phyloP scores from a whole-genome alignment of 2,329 filamentous ascomycete genomes.

The Stagonosporopsis vannaccii region DNA sequence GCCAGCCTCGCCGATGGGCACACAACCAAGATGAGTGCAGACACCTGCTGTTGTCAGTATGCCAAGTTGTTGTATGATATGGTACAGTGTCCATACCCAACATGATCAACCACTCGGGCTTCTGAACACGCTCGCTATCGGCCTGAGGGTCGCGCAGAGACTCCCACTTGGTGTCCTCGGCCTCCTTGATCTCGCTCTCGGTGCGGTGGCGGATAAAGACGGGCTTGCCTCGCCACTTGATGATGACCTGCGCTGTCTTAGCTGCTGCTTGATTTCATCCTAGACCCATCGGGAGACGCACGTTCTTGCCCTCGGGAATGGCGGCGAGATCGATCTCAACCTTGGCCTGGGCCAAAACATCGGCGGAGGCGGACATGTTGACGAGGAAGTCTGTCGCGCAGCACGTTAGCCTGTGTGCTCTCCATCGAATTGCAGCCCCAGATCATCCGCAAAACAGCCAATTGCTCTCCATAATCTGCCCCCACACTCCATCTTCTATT shows the following conservation, averaged over 20 bases:
- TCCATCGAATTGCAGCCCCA: slow-evolving; percentile 35
- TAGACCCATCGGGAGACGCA: slow-evolving; percentile 57
- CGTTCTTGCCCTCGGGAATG: slow-evolving; percentile 99
- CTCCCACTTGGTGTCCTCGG: slow-evolving; percentile 84
- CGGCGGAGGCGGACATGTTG: slow-evolving; percentile 99
- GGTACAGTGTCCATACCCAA: slow-evolving; percentile 68
- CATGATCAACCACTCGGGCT: slow-evolving; percentile 99
- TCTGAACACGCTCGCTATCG: slow-evolving; percentile 93
- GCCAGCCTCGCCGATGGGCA: slow-evolving; percentile 97
- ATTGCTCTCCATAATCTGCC: slow-evolving; percentile 31
- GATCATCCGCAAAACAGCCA: slow-evolving; percentile 42
- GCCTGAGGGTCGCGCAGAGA: slow-evolving; percentile 88
- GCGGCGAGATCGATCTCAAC: slow-evolving; percentile 92
- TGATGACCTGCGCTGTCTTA: slow-evolving; percentile 74
- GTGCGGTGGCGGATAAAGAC: slow-evolving; percentile 99
- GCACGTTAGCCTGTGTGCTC: slow-evolving; percentile 37
- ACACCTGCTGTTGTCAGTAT: slow-evolving; percentile 69
- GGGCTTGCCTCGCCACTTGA: slow-evolving; percentile 99
- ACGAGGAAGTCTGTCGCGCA: slow-evolving; percentile 85
- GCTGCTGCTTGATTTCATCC: slow-evolving; percentile 11
- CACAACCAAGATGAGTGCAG: slow-evolving; percentile 99
- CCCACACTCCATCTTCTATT: not conserved
- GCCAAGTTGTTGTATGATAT: not conserved
- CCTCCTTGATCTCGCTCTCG: slow-evolving; percentile 88
- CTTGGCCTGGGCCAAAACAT: slow-evolving; percentile 99